A percentile compares a stretch with the other conserved stretches of the same genome.
Conservation (phyloP, 257 asterid genomes). For the Haberlea rhodopensis region DNA sequence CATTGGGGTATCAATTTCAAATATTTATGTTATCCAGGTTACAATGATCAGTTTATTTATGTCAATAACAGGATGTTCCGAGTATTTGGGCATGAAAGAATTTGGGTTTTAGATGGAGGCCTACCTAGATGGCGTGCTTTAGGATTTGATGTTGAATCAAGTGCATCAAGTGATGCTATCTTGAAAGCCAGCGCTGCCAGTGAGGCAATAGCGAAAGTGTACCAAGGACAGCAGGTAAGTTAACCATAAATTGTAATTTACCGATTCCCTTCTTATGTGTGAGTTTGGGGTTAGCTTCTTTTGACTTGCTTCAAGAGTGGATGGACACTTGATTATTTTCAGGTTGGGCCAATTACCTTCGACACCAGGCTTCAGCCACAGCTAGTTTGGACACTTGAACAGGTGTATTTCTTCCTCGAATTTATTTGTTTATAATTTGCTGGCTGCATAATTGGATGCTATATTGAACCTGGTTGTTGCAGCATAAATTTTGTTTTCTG, state of each 20-base stretch:
- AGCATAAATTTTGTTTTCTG: not conserved
- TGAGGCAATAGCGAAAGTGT: conserved; percentile 91
- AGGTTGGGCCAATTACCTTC: conserved; percentile 87
- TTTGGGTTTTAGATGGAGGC: conserved; percentile 81
- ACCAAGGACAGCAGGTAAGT: conserved; percentile 59
- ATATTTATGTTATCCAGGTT: not conserved
- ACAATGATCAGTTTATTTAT: conserved; percentile 20
- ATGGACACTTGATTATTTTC: conserved; percentile 29
- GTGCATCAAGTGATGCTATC: conserved; percentile 93
- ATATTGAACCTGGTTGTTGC: not conserved
- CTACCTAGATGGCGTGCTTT: not conserved
- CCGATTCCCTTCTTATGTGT: not conserved
- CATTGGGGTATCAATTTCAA: conserved; percentile 7
- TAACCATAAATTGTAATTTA: not conserved
- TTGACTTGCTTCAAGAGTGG: conserved; percentile 12
- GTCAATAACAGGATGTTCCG: conserved; percentile 81
- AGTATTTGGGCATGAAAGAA: conserved; percentile 86
- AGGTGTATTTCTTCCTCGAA: conserved; percentile 41
- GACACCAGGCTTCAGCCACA: conserved; percentile 70
- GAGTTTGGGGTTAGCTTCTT: not conserved
- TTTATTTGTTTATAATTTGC: conserved; percentile 2
- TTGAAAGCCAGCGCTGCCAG: conserved; percentile 98
- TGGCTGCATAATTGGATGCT: not conserved
- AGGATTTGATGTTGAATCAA: conserved; percentile 70
- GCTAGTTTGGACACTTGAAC: conserved; percentile 89